phyloP scores from a whole-genome alignment of 768 basidiomycete species.

The Mycena capillaripes region DNA sequence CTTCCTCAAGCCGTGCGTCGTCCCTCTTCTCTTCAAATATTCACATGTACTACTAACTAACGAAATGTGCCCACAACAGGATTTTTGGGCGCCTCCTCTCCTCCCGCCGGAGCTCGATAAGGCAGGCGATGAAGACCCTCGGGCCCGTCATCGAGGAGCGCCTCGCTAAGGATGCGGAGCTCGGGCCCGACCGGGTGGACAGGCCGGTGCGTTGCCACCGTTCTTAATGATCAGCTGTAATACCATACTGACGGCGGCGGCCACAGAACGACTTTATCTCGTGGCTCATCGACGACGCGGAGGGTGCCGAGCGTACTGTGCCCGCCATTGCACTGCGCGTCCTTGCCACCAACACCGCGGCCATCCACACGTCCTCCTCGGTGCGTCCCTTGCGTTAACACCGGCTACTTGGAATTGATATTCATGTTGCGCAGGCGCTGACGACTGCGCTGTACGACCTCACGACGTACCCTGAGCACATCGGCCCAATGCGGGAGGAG shows the following conservation, averaged over 20 bases:
- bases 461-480: neutral
- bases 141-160: slow-evolving; percentile 50
- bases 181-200: slow-evolving; percentile 44
- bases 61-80: neutral
- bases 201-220: slow-evolving; percentile 46
- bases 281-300: slow-evolving; percentile 13
- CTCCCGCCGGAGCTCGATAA: neutral
- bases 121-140: slow-evolving; percentile 30
- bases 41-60: neutral
- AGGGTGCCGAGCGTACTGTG: neutral
- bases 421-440: too few species aligned
- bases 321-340: neutral
- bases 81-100: neutral
- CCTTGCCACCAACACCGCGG: neutral
- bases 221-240: neutral
- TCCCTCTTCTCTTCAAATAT: neutral
- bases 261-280: slow-evolving; percentile 6
- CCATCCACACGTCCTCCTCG: neutral
- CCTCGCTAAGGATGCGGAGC: slow-evolving; percentile 35
- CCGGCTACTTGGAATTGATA: too few species aligned
- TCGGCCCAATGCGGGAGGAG: slow-evolving; percentile 2
- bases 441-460: slow-evolving; percentile 7
- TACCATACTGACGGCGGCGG: too few species aligned
- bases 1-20: neutral
- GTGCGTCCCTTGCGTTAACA: too few species aligned